Conservation (phyloP, 495 filamentous ascomycete genomes). For the Pyrenula massariospora region DNA sequence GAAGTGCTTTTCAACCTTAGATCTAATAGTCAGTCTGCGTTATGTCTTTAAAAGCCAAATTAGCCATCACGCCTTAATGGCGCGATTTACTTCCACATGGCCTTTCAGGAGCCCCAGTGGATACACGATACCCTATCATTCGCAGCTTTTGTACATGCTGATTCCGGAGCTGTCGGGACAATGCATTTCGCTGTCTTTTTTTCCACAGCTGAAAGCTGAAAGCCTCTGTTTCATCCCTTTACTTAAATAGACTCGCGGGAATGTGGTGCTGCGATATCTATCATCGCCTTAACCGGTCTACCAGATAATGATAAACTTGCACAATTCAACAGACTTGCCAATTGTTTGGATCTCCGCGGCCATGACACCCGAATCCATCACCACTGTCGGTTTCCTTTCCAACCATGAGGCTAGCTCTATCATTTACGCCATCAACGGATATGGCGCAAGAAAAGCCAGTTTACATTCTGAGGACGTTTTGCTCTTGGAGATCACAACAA, state of each 20-base stretch:
- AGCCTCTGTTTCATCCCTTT: constrained; percentile 53
- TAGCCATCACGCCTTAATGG: constrained; percentile 62
- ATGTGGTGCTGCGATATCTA: constrained; percentile 62
- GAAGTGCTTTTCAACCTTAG: constrained; percentile 62
- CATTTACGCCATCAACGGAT: no score
- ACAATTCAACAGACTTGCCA: constrained; percentile 49
- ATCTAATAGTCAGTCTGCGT: no score
- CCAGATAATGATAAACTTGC: constrained; percentile 49
- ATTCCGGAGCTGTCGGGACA: constrained; percentile 59
- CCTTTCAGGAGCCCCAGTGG: constrained; percentile 55
- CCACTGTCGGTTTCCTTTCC: no score
- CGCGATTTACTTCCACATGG: constrained; percentile 68
- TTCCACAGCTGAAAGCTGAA: constrained; percentile 53
- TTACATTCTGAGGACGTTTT: no score
- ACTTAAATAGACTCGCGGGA: constrained; percentile 53
- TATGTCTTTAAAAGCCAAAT: no score
- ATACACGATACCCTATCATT: constrained; percentile 46
- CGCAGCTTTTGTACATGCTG: constrained; percentile 58
- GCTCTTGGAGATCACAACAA: no score
- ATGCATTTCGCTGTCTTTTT: constrained; percentile 55
- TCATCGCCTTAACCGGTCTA: constrained; percentile 56
- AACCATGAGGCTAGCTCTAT: no score
- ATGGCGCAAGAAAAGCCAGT: no score
- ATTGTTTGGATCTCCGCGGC: constrained; percentile 51
- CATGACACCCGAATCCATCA: constrained; percentile 53